phyloP scores from a whole-genome alignment of 2,329 filamentous ascomycete species.

The Hawksworthiomyces lignivorus region DNA sequence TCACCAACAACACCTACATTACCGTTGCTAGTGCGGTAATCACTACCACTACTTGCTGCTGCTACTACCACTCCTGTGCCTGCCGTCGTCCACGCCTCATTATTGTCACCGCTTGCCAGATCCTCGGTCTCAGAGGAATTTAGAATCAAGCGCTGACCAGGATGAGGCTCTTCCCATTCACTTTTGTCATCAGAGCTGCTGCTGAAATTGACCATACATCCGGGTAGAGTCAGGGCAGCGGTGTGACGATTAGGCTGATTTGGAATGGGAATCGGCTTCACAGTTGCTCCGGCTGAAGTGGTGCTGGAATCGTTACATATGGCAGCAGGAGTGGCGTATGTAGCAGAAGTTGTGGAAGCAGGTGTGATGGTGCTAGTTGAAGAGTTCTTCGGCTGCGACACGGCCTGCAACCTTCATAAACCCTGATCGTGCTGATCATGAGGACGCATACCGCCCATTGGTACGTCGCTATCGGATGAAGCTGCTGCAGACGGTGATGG shows the following conservation, averaged over 20 bases:
- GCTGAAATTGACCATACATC: too few species aligned
- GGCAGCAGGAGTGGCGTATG: conserved; percentile 3
- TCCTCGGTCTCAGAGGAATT: conserved; percentile 21
- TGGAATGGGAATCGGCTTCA: background rate
- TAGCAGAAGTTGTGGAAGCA: conserved; percentile 25
- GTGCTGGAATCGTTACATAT: conserved; percentile 18
- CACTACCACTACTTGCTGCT: background rate
- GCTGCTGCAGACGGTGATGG: conserved; percentile 1
- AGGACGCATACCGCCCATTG: conserved; percentile 26
- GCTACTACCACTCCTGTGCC: conserved; percentile 1
- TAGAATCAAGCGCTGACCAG: conserved; percentile 31
- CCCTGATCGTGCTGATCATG: conserved; percentile 21
- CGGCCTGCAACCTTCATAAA: conserved; percentile 54
- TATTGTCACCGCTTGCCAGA: too few species aligned
- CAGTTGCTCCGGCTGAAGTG: conserved; percentile 15
- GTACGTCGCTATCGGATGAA: conserved; percentile 25
- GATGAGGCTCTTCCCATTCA: conserved; percentile 39
- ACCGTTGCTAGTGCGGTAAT: too few species aligned
- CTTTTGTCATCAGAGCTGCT: conserved; percentile 4
- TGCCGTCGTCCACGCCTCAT: too few species aligned
- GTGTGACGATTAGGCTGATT: background rate
- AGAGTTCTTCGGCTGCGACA: conserved; percentile 34
- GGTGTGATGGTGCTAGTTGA: conserved; percentile 6
- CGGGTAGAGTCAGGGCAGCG: conserved; percentile 1
- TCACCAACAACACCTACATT: conserved; percentile 2